Conservation (phyloP, 2,329 filamentous ascomycete genomes). For the Graphilbum sp. region DNA sequence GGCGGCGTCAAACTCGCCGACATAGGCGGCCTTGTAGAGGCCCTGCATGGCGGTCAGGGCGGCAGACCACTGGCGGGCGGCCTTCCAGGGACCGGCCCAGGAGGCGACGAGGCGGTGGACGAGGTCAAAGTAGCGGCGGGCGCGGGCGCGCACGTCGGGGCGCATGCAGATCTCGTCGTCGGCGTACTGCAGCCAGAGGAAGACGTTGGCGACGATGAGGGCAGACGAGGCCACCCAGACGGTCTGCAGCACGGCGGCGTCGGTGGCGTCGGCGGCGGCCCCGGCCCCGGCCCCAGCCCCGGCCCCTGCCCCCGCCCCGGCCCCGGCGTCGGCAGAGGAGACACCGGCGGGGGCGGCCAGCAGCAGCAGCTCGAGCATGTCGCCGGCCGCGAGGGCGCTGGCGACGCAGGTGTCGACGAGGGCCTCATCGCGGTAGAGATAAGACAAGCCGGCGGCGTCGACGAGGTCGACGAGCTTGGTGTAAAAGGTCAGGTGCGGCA, state of each 20-base stretch:
- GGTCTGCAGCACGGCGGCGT: constrained; percentile 3
- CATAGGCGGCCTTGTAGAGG: constrained; percentile 11
- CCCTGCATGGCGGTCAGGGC: constrained; percentile 11
- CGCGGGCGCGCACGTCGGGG: not conserved
- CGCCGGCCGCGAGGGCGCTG: constrained; percentile 8
- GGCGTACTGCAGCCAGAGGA: constrained; percentile 11
- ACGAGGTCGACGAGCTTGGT: constrained; percentile 9
- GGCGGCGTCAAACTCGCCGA: constrained; percentile 7
- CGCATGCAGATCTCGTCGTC: constrained; percentile 5
- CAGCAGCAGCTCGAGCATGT: constrained; percentile 8
- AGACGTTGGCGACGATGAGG: constrained; percentile 9
- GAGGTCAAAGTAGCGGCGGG: constrained; percentile 4
- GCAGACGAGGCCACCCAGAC: constrained; percentile 11
- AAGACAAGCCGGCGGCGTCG: constrained; percentile 11
- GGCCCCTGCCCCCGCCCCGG: too few relatives aligned
- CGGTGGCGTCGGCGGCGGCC: too few relatives aligned
- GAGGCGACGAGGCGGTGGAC: constrained; percentile 6
- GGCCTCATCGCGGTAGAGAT: constrained; percentile 8
- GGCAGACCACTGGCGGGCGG: constrained; percentile 9
- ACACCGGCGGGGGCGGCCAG: too few relatives aligned
- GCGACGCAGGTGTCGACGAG: constrained; percentile 10
- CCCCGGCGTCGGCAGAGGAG: too few relatives aligned
- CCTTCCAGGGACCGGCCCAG: constrained; percentile 8
- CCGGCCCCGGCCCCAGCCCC: too few relatives aligned
- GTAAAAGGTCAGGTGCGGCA: constrained; percentile 10